Conservation (phyloP, 2,329 filamentous ascomycete genomes). For the Aspergillus pseudoviridinutans region DNA sequence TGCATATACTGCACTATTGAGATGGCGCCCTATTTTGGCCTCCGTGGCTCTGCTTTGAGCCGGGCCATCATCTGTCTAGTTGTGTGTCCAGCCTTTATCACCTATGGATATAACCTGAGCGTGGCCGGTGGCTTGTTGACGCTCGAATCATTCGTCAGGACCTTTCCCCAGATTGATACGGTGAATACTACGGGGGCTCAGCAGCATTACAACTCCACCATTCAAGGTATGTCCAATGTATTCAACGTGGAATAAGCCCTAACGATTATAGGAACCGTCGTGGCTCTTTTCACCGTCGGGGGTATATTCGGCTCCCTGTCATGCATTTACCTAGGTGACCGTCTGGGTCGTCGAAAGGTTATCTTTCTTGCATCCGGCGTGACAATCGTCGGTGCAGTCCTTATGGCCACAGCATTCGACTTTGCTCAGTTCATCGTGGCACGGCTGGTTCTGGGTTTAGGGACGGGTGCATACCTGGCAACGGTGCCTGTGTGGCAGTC, state of each 20-base stretch:
- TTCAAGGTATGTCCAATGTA: constrained; percentile 33
- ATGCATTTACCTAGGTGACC: constrained; percentile 44
- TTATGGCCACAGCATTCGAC: constrained; percentile 43
- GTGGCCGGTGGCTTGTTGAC: constrained; percentile 56
- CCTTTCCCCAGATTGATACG: constrained; percentile 50
- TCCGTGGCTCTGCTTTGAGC: constrained; percentile 19
- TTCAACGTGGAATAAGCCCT: background rate
- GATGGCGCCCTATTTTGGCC: constrained; percentile 18
- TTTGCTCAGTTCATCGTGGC: constrained; percentile 45
- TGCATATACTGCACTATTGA: background rate
- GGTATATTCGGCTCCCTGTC: constrained; percentile 45
- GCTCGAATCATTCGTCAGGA: constrained; percentile 55
- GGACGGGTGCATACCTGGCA: constrained; percentile 42
- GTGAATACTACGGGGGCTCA: constrained; percentile 36
- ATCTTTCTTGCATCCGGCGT: constrained; percentile 38
- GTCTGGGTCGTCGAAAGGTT: constrained; percentile 41
- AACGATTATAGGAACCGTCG: constrained; percentile 28
- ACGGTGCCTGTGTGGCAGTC: constrained; percentile 48
- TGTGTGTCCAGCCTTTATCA: constrained; percentile 31
- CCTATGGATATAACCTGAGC: constrained; percentile 52
- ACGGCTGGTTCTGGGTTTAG: constrained; percentile 41
- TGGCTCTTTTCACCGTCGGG: constrained; percentile 45
- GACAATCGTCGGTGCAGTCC: constrained; percentile 42
- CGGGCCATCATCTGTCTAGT: constrained; percentile 23
- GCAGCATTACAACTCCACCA: constrained; percentile 38